These are phyloP conservation scores for Exophiala calicioides DNA, from an alignment of 2,329 filamentous ascomycete genomes.

Conservation along the genomic window DNA sequence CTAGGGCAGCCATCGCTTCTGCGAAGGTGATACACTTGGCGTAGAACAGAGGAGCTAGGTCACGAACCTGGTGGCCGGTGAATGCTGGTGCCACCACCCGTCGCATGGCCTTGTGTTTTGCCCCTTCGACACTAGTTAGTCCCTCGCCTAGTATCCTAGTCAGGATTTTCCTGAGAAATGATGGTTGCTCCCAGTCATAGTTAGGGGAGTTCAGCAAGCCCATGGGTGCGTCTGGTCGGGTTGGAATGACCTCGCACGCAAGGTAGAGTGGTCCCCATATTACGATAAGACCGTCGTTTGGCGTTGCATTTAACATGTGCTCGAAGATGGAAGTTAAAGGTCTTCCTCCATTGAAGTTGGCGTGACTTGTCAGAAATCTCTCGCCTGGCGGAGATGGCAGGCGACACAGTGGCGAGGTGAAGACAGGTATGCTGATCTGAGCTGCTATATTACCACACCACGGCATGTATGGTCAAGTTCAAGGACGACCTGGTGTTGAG, in stretches of 20 bases:
- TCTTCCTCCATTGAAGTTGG: slow-evolving; percentile 4
- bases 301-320: slow-evolving; percentile 9
- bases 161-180: slow-evolving; percentile 46
- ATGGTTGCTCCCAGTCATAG: slow-evolving; percentile 58
- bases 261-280: slow-evolving; percentile 9
- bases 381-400: slow-evolving; percentile 12
- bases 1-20: slow-evolving; percentile 54
- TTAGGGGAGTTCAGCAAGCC: slow-evolving; percentile 55
- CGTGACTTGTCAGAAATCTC: slow-evolving; percentile 7
- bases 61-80: slow-evolving; percentile 76
- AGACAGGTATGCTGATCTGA: slow-evolving; percentile 8
- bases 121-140: slow-evolving; percentile 76
- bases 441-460: slow-evolving; percentile 7
- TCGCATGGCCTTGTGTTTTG: slow-evolving; percentile 77
- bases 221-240: slow-evolving; percentile 41
- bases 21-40: slow-evolving; percentile 70
- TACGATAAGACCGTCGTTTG: slow-evolving; percentile 15
- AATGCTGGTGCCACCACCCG: slow-evolving; percentile 80
- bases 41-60: slow-evolving; percentile 83
- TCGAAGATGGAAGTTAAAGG: slow-evolving; percentile 1
- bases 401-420: slow-evolving; percentile 11
- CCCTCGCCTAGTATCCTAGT: slow-evolving; percentile 50
- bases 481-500: too few relatives aligned
- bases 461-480: too few relatives aligned
- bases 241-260: slow-evolving; percentile 3